A percentile compares a stretch with the other conserved stretches of the same genome.
Evolutionary conservation across 2,329 filamentous ascomycete species (phyloP).

Genomic region (Claviceps spartinae): DNA sequence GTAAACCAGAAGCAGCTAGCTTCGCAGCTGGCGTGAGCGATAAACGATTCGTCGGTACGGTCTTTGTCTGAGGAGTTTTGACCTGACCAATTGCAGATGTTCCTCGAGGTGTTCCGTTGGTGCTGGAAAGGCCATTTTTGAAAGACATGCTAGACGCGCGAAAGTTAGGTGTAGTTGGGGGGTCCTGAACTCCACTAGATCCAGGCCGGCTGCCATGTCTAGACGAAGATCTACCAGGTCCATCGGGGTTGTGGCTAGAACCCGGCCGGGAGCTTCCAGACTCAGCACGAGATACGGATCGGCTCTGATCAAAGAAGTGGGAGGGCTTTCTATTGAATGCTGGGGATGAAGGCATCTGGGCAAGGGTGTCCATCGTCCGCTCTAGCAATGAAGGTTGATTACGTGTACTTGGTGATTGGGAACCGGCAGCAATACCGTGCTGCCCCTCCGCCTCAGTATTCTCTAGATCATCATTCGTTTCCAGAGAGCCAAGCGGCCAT

Average conservation of each 20-base stretch:
- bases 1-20: slow-evolving; percentile 14
- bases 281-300: slow-evolving; percentile 35
- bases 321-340: slow-evolving; percentile 52
- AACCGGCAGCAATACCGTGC: slow-evolving; percentile 8
- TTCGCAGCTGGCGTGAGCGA: slow-evolving; percentile 11
- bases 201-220: slow-evolving; percentile 40
- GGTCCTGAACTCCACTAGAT: slow-evolving; percentile 38
- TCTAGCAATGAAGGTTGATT: slow-evolving; percentile 56
- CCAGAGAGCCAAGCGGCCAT: background rate
- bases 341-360: slow-evolving; percentile 67
- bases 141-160: slow-evolving; percentile 31
- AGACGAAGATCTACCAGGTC: slow-evolving; percentile 36
- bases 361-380: slow-evolving; percentile 72
- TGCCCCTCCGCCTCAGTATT: background rate
- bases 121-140: slow-evolving; percentile 28
- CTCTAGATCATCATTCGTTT: background rate
- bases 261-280: slow-evolving; percentile 34
- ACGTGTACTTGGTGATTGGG: slow-evolving; percentile 11
- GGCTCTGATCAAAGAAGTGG: slow-evolving; percentile 57
- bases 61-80: slow-evolving; percentile 15
- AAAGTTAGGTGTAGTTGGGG: slow-evolving; percentile 21
- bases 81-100: slow-evolving; percentile 9
- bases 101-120: slow-evolving; percentile 30
- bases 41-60: slow-evolving; percentile 10
- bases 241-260: slow-evolving; percentile 50